phyloP scores from a whole-genome alignment of 2,329 filamentous ascomycete genomes.

The Leptographium procerum region DNA sequence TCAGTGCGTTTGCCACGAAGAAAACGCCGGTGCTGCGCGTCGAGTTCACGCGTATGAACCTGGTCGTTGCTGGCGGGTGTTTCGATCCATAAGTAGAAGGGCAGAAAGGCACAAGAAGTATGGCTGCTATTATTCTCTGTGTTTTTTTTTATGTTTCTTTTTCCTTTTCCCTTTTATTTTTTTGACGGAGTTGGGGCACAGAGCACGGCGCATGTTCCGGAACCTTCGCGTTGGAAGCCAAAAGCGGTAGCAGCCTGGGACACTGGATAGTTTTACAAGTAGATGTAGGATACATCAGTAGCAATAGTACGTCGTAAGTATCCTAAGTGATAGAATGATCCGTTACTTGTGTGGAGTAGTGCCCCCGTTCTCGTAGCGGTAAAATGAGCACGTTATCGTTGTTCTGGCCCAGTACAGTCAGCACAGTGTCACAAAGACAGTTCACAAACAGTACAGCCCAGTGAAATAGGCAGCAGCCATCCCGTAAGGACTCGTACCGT shows the following conservation, averaged over 20 bases:
- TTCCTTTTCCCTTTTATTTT: no score
- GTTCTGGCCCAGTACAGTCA: not conserved
- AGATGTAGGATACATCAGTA: not conserved
- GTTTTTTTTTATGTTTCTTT: no score
- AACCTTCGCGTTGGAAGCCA: not conserved
- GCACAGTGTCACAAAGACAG: not conserved
- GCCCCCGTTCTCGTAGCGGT: no score
- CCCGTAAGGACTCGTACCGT: no score
- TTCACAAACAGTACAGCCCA: not conserved
- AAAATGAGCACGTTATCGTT: not conserved
- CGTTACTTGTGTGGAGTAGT: no score
- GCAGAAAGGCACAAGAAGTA: no score
- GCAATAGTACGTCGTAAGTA: no score
- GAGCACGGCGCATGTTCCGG: not conserved
- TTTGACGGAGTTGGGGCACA: not conserved
- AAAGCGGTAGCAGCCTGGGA: not conserved
- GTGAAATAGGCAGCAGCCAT: not conserved
- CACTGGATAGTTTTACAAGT: not conserved
- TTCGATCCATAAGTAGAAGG: slow-evolving; percentile 37
- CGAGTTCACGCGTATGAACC: slow-evolving; percentile 87
- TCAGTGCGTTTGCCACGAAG: slow-evolving; percentile 90
- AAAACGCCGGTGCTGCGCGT: slow-evolving; percentile 92
- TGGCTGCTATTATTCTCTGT: slow-evolving; percentile 10
- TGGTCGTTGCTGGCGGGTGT: slow-evolving; percentile 75
- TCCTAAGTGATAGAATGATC: not conserved